Evolutionary conservation across 1,139 yeast species (phyloP).

Genomic region (Keqinozyma sinolaborantium): DNA sequence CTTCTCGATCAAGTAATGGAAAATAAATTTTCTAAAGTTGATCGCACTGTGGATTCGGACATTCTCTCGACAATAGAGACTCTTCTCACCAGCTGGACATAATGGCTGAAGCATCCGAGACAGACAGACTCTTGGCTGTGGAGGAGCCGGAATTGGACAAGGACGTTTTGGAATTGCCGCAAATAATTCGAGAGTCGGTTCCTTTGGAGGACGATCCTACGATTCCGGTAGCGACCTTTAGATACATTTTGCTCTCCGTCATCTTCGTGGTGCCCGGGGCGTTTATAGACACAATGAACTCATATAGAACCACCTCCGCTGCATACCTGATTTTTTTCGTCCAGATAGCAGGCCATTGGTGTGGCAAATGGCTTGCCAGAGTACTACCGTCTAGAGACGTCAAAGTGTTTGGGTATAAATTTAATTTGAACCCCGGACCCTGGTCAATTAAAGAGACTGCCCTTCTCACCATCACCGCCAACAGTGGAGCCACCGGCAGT

Average conservation of each 20-base stretch:
- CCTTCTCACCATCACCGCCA: slow-evolving; percentile 41
- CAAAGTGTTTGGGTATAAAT: slow-evolving; percentile 15
- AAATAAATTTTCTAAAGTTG: slow-evolving; percentile 31
- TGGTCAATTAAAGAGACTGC: slow-evolving; percentile 47
- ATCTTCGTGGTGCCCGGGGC: slow-evolving; percentile 46
- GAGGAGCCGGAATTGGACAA: slow-evolving; percentile 3
- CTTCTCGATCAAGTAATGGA: slow-evolving; percentile 68
- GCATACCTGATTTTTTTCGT: slow-evolving; percentile 45
- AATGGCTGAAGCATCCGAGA: too few relatives aligned
- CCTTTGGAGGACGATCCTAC: slow-evolving; percentile 33
- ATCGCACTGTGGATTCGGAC: slow-evolving; percentile 17
- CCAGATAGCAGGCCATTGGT: slow-evolving; percentile 40
- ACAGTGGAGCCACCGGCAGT: slow-evolving; percentile 45
- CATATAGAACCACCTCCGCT: slow-evolving; percentile 45
- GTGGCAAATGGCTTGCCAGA: slow-evolving; percentile 37
- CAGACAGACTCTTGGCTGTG: not conserved
- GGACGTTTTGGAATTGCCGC: slow-evolving; percentile 21
- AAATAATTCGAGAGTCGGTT: slow-evolving; percentile 28
- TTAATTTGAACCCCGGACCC: slow-evolving; percentile 42
- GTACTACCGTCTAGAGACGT: slow-evolving; percentile 22
- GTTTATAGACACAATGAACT: slow-evolving; percentile 44
- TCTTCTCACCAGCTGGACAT: slow-evolving; percentile 6
- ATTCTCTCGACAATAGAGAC: slow-evolving; percentile 14
- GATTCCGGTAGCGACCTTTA: slow-evolving; percentile 35
- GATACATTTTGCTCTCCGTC: slow-evolving; percentile 35